phyloP scores from a whole-genome alignment of 106 monocot genomes.

The Amphibolis antarctica region DNA sequence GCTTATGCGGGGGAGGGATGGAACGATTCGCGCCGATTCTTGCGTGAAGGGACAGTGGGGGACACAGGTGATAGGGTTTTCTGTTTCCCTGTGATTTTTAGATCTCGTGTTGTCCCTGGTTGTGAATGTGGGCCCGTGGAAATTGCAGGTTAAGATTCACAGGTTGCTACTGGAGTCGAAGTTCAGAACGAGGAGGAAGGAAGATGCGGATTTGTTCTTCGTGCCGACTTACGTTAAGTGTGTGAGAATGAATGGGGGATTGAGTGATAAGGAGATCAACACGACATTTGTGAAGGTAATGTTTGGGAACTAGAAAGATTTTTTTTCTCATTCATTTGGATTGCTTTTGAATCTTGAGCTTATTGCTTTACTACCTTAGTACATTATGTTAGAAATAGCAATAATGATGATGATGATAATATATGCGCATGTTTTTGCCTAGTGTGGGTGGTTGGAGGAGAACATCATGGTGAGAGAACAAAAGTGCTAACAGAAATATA shows the following conservation, averaged over 20 bases:
- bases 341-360: too few relatives aligned
- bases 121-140: not conserved
- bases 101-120: not conserved
- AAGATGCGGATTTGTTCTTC: conserved; percentile 93
- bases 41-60: conserved; percentile 98
- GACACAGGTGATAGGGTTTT: conserved; percentile 49
- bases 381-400: too few relatives aligned
- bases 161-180: conserved; percentile 71
- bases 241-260: conserved; percentile 87
- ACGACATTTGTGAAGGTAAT: conserved; percentile 85
- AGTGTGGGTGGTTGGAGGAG: not conserved
- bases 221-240: conserved; percentile 97
- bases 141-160: conserved; percentile 81
- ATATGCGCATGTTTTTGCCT: too few relatives aligned
- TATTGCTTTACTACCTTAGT: too few relatives aligned
- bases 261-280: conserved; percentile 96
- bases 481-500: too few relatives aligned
- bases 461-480: not conserved
- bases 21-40: conserved; percentile 32
- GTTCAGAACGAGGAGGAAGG: conserved; percentile 64
- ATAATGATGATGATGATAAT: too few relatives aligned
- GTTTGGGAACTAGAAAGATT: too few relatives aligned
- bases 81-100: not conserved
- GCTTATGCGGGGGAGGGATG: conserved; percentile 81
- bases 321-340: not conserved